Percentiles rank a stretch among this genome's conserved stretches.
These are phyloP conservation scores for Colletotrichum salicis DNA, from an alignment of 2,329 filamentous ascomycete genomes.

Conservation along the genomic window DNA sequence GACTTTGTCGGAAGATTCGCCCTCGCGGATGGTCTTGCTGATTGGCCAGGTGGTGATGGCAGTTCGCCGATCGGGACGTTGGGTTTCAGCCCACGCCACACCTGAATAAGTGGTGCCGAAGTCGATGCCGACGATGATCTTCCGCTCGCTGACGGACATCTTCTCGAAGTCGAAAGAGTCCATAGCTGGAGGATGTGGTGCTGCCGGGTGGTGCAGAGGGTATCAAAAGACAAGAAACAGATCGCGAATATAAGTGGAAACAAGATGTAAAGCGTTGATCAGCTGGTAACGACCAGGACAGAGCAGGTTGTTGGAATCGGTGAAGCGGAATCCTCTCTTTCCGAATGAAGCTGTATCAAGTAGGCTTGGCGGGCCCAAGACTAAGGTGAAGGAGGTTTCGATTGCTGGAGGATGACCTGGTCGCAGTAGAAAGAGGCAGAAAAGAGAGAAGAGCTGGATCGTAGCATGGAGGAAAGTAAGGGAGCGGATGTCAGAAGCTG, in stretches of 20 bases:
- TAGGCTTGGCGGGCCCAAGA: background rate
- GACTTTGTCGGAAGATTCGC: constrained; percentile 57
- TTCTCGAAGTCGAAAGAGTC: constrained; percentile 47
- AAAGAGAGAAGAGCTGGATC: background rate
- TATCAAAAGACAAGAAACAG: background rate
- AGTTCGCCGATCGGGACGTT: constrained; percentile 52
- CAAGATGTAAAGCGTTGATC: background rate
- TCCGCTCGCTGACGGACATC: constrained; percentile 48
- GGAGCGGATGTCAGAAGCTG: background rate
- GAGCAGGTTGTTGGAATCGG: background rate
- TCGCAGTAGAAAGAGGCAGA: background rate
- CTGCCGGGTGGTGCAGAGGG: background rate
- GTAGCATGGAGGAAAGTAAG: background rate
- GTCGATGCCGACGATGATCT: constrained; percentile 64
- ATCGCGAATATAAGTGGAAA: background rate
- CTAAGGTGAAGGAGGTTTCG: background rate
- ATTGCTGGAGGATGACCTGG: background rate
- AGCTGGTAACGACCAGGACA: background rate
- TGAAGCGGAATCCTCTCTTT: background rate
- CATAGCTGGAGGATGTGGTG: constrained; percentile 38
- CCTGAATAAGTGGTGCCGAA: constrained; percentile 68
- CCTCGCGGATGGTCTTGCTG: constrained; percentile 46
- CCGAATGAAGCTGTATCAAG: background rate
- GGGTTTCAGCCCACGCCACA: constrained; percentile 61
- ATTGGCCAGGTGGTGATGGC: constrained; percentile 59